phyloP scores from a whole-genome alignment of 306 rosid species.

The Dalbergia oliveri region DNA sequence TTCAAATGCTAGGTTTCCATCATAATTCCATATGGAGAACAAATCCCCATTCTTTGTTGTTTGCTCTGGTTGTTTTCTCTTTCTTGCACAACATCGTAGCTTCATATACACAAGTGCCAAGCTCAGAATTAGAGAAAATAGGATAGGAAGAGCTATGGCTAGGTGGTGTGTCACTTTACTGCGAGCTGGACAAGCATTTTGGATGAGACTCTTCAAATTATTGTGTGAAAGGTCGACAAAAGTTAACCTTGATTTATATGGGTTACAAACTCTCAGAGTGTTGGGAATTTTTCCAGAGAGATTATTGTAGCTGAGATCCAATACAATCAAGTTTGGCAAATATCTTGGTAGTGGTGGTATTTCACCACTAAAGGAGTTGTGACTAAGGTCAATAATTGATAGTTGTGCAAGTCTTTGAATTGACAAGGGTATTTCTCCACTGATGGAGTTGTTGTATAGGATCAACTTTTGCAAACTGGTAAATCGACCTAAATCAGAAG shows the following conservation, averaged over 20 bases:
- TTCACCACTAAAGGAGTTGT: background rate
- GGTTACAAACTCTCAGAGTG: background rate
- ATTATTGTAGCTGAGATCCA: constrained; percentile 1
- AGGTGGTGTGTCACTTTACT: background rate
- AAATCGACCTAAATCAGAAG: background rate
- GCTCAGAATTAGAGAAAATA: background rate
- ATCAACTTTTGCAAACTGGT: background rate
- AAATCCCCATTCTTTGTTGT: background rate
- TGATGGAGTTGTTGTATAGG: no score
- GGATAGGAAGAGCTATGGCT: background rate
- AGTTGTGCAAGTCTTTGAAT: background rate
- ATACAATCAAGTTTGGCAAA: background rate
- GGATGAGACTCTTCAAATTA: background rate
- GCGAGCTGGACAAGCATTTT: background rate
- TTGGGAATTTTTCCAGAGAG: background rate
- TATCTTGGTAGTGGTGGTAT: background rate
- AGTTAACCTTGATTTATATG: background rate
- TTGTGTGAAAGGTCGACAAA: background rate
- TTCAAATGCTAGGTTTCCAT: constrained; percentile 16
- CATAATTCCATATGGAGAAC: constrained; percentile 33
- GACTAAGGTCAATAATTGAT: background rate
- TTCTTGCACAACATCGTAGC: background rate
- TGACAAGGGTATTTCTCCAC: background rate
- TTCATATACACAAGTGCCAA: background rate
- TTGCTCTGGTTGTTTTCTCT: background rate